Conservation (phyloP, 306 rosid species). For the Mimosa bimucronata region DNA sequence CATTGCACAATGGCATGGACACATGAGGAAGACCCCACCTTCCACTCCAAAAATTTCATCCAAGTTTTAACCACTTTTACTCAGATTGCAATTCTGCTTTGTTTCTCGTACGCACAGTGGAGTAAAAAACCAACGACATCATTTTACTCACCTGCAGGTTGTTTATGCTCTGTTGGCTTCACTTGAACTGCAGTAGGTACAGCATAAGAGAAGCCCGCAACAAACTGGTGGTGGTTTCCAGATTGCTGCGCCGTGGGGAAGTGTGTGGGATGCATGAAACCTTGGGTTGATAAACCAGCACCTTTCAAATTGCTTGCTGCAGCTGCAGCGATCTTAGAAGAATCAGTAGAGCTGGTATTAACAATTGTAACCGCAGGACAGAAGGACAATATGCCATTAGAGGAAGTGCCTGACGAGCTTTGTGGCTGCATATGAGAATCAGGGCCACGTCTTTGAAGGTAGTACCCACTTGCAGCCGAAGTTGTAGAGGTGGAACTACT, state of each 20-base stretch:
- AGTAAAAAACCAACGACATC: not conserved
- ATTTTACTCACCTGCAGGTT: constrained; percentile 91
- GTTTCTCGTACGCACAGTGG: not conserved
- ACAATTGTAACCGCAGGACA: constrained; percentile 44
- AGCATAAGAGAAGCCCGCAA: constrained; percentile 62
- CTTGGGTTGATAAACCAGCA: constrained; percentile 55
- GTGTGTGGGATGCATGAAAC: constrained; percentile 69
- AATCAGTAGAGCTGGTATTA: constrained; percentile 49
- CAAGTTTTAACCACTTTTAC: not conserved
- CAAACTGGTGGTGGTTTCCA: constrained; percentile 70
- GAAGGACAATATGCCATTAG: constrained; percentile 67
- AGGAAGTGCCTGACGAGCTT: constrained; percentile 57
- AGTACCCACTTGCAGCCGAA: constrained; percentile 45
- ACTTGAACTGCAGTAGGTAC: constrained; percentile 67
- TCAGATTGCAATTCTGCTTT: constrained; percentile 1
- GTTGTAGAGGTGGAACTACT: constrained; percentile 52
- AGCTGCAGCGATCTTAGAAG: constrained; percentile 45
- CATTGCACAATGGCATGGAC: constrained; percentile 25
- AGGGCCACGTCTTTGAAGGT: constrained; percentile 61
- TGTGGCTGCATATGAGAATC: constrained; percentile 66
- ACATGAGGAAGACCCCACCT: constrained; percentile 15
- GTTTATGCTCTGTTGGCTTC: constrained; percentile 93
- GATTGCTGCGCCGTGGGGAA: constrained; percentile 60
- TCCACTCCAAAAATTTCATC: not conserved
- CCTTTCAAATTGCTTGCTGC: constrained; percentile 57